Evolutionary conservation across 495 filamentous ascomycete species (phyloP).

Genomic region (Xylaria scruposa): DNA sequence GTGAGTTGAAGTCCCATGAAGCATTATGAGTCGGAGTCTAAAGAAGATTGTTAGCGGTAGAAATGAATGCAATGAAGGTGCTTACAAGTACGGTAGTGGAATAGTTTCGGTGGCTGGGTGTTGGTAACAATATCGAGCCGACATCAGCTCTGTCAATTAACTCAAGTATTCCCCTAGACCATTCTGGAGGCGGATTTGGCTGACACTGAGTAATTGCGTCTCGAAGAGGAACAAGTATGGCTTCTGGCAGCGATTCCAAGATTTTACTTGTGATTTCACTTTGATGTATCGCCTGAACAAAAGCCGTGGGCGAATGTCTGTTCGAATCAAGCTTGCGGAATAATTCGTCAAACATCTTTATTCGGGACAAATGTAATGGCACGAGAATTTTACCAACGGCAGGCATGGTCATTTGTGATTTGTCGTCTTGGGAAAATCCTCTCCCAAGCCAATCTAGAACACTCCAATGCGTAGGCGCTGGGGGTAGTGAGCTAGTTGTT

Average conservation of each 20-base stretch:
- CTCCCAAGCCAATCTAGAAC: slow-evolving; percentile 69
- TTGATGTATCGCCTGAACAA: slow-evolving; percentile 67
- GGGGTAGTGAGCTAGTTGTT: slow-evolving; percentile 35
- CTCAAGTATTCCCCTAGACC: slow-evolving; percentile 71
- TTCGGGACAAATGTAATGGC: slow-evolving; percentile 58
- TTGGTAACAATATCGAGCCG: slow-evolving; percentile 65
- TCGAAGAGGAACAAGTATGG: slow-evolving; percentile 76
- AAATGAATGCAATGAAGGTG: background rate
- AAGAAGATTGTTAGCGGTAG: slow-evolving; percentile 17
- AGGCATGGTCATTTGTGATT: slow-evolving; percentile 32
- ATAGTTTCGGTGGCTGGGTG: slow-evolving; percentile 42
- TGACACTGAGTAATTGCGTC: slow-evolving; percentile 86
- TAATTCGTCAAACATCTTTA: slow-evolving; percentile 67
- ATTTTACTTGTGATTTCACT: slow-evolving; percentile 62
- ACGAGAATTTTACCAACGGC: slow-evolving; percentile 50
- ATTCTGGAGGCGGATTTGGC: slow-evolving; percentile 76
- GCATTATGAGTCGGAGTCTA: slow-evolving; percentile 69
- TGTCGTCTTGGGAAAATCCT: slow-evolving; percentile 52
- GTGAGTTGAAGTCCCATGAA: slow-evolving; percentile 73
- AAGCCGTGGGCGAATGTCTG: slow-evolving; percentile 45
- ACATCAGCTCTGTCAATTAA: slow-evolving; percentile 86
- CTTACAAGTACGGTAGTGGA: slow-evolving; percentile 46
- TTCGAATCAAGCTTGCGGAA: slow-evolving; percentile 48
- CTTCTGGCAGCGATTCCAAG: slow-evolving; percentile 84
- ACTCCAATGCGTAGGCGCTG: slow-evolving; percentile 67